Percentiles rank a stretch among this genome's conserved stretches.
Conservation (phyloP, 371 early-diverging fungal species). For the Mucor sp. region DNA sequence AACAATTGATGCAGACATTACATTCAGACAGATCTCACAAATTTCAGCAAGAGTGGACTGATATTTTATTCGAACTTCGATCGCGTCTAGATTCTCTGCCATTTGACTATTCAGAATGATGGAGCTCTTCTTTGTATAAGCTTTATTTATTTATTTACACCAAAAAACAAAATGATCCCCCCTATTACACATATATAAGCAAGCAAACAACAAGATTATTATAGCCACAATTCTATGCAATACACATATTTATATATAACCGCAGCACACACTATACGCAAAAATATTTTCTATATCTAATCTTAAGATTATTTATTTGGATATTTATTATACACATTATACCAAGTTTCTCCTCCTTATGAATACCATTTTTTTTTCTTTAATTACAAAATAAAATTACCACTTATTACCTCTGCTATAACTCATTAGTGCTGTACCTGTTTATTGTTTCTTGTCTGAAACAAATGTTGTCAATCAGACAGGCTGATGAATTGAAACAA, state of each 20-base stretch:
- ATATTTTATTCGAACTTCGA: slow-evolving; percentile 24
- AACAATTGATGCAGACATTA: slow-evolving; percentile 18
- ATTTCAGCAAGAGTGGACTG: slow-evolving; percentile 31
- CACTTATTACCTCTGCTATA: background rate
- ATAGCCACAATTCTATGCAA: background rate
- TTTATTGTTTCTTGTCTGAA: background rate
- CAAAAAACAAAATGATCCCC: background rate
- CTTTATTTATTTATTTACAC: slow-evolving; percentile 1
- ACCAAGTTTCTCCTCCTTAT: background rate
- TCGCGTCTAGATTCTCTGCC: slow-evolving; percentile 24
- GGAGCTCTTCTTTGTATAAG: background rate
- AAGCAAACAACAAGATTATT: slow-evolving; percentile 4
- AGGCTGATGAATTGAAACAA: background rate
- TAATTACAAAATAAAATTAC: background rate
- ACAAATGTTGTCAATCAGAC: background rate
- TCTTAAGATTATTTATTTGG: background rate
- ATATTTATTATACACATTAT: background rate
- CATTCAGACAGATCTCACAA: slow-evolving; percentile 12
- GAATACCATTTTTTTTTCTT: background rate
- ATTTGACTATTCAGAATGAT: slow-evolving; percentile 1
- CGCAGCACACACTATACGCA: background rate
- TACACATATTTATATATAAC: background rate
- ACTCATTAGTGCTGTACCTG: background rate
- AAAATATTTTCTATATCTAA: background rate
- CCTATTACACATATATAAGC: background rate